Conservation (phyloP, 2,329 filamentous ascomycete species). For the Pseudocercospora musae region DNA sequence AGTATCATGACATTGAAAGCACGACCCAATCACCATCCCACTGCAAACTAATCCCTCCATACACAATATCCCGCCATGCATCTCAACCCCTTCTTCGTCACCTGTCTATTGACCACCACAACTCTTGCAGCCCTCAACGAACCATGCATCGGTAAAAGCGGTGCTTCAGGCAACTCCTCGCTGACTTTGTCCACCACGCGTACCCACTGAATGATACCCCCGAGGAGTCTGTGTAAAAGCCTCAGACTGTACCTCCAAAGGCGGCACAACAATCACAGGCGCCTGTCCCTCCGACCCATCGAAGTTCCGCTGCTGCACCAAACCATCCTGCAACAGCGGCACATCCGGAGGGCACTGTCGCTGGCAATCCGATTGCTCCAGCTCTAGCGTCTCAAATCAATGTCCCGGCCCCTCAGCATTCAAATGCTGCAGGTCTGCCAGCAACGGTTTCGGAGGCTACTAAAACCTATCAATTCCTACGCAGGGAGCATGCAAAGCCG, state of each 20-base stretch:
- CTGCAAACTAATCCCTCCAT: no score
- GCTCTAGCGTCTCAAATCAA: neutral
- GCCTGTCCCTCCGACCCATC: conserved; percentile 6
- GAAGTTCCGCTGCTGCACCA: conserved; percentile 8
- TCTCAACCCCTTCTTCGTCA: no score
- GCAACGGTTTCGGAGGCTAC: conserved; percentile 2
- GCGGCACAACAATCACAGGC: conserved; percentile 3
- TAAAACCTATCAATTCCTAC: neutral
- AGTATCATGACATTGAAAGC: no score
- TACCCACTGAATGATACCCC: no score
- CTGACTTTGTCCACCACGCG: no score
- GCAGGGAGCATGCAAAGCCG: neutral
- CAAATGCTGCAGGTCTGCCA: conserved; percentile 2
- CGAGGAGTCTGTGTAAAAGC: conserved; percentile 4
- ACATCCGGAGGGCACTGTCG: conserved; percentile 4
- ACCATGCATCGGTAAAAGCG: conserved; percentile 3
- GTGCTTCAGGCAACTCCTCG: neutral
- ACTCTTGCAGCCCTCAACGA: conserved; percentile 4
- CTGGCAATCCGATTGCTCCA: conserved; percentile 5
- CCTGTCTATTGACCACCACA: neutral
- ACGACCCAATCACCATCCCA: no score
- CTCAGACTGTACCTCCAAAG: neutral
- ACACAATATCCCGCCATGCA: no score
- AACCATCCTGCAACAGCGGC: conserved; percentile 2
- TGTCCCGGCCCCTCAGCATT: conserved; percentile 3